Evolutionary conservation across 179 eudicot species (phyloP).

Genomic region (Patellifolia procumbens): DNA sequence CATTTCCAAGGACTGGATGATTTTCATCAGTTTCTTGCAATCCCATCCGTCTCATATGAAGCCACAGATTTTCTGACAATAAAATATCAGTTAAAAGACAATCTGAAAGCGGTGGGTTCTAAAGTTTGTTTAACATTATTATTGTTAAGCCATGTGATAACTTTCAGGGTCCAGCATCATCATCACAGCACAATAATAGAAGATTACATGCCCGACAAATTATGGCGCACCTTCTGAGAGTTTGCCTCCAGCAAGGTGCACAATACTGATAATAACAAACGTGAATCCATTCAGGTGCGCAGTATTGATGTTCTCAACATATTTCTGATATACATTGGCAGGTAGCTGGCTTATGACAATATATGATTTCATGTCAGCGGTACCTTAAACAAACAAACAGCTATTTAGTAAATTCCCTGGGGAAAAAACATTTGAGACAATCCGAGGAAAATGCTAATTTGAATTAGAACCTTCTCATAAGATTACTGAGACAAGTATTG

Average conservation of each 20-base stretch:
- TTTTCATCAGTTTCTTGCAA: constrained; percentile 69
- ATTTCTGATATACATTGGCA: constrained; percentile 61
- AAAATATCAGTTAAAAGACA: not conserved
- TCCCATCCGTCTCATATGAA: constrained; percentile 82
- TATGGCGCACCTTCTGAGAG: constrained; percentile 63
- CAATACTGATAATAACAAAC: constrained; percentile 64
- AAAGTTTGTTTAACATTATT: not conserved
- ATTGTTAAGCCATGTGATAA: not conserved
- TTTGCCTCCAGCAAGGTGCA: constrained; percentile 83
- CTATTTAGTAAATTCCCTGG: constrained; percentile 2
- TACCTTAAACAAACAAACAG: constrained; percentile 39
- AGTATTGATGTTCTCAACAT: constrained; percentile 61
- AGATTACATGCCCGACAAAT: not conserved
- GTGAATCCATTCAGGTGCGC: constrained; percentile 71
- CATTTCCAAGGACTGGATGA: constrained; percentile 70
- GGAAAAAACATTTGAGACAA: not conserved
- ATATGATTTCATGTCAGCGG: constrained; percentile 73
- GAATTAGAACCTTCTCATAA: not conserved
- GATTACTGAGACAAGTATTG: not conserved
- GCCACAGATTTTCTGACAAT: constrained; percentile 79
- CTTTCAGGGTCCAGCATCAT: constrained; percentile 4
- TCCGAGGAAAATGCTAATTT: not conserved
- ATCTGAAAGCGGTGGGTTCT: not conserved
- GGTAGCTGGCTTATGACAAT: constrained; percentile 69
- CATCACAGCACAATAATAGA: not conserved